Evolutionary conservation across 1,284 basidiomycete species (phyloP), one percentile per base, ranked within the genome.

Genomic region (Chondrostereum purpureum): DNA sequence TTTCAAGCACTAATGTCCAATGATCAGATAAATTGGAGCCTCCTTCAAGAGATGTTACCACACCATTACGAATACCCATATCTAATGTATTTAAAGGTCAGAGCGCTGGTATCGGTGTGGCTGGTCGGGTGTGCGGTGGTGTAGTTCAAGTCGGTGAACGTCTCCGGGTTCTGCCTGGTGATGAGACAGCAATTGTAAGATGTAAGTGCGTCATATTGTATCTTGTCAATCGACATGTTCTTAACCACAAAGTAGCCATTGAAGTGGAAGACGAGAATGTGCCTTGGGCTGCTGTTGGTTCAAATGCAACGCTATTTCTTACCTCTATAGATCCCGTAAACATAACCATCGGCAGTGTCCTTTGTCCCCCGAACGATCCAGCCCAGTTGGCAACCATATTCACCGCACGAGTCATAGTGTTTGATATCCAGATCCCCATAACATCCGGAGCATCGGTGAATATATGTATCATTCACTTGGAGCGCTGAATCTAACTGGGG

Each of bases 71-170:
- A 17, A 75, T 98, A 46, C 95, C 95, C 0, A 78, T 99, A 16
- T 88, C 92, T 11, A 99, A 99, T 61, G 91, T 98, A 2, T 99
- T 96, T 76, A 92, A 86, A 63, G 89, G 89, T 18, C 81, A 87
- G 56, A 80, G 85, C 5, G 83, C 88, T 3, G 90, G 90, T 13
- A 78, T 83, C 1, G 89, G 84, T 1, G 82, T 96, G 0, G 80
- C 86, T 18, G 96, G 95, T n/a, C 73, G 94, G 24, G 69, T 99
- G 23, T 88, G 86, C 48, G 82, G 83, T 37, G 95, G 95, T 10
- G 71, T 98, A 19, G 75, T 98, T 1, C 93, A 97, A 64, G 86
- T 94, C 5, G 95, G 96, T 3, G 95, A 99, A 64, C 73, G 79
- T 19, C 55, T 99, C 18, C 75, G 91, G 23, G 80, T 92, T 27